phyloP scores from a whole-genome alignment of 176 grass and related monocot genomes.

The Raddia distichophylla region DNA sequence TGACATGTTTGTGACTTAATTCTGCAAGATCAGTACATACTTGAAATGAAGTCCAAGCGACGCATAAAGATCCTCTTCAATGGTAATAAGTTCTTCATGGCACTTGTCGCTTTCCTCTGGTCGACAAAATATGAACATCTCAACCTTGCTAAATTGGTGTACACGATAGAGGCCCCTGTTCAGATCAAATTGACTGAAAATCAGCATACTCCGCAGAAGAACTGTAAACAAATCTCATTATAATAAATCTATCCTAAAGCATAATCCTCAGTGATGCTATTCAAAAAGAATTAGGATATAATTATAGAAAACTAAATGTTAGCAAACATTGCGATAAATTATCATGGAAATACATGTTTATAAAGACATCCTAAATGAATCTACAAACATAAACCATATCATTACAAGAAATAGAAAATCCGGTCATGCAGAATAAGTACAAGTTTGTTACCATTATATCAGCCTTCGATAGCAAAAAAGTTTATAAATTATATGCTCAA shows the following conservation, averaged over 20 bases:
- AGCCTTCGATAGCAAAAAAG: not conserved
- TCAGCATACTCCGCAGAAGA: slow-evolving; percentile 4
- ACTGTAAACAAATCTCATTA: not conserved
- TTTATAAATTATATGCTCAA: not conserved
- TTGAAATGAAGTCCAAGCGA: slow-evolving; percentile 98
- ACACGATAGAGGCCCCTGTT: slow-evolving; percentile 87
- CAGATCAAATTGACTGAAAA: slow-evolving; percentile 35
- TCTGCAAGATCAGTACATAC: slow-evolving; percentile 47
- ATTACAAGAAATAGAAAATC: not conserved
- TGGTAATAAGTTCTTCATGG: slow-evolving; percentile 89
- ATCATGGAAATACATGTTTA: not conserved
- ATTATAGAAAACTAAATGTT: not conserved
- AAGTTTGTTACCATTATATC: not conserved
- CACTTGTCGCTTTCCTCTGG: slow-evolving; percentile 79
- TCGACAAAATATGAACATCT: slow-evolving; percentile 94
- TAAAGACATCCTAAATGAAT: not conserved
- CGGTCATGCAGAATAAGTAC: not conserved
- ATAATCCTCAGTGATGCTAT: not conserved
- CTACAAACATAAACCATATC: not conserved
- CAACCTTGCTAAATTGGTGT: slow-evolving; percentile 99
- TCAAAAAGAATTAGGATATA: not conserved
- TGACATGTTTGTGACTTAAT: not conserved
- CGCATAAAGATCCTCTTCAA: slow-evolving; percentile 90
- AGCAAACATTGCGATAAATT: not conserved
- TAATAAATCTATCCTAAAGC: not conserved